Percentiles rank a stretch among this genome's conserved stretches.
phyloP scores from a whole-genome alignment of 2,329 filamentous ascomycete species.

The Penicillium griseofulvum region DNA sequence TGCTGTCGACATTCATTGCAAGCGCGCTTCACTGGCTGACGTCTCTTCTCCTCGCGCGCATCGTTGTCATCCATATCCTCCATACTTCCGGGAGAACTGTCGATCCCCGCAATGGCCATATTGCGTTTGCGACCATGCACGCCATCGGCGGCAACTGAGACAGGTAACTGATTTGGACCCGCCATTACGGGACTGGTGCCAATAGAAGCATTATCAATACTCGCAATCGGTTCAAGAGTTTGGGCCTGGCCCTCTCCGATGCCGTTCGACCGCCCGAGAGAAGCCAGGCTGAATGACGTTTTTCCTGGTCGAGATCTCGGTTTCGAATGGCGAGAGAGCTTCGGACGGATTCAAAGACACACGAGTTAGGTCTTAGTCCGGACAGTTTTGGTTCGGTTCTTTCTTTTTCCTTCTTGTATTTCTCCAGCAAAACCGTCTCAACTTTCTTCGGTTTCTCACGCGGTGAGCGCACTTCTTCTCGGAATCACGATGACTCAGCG shows the following conservation, averaged over 20 bases:
- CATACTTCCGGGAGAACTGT: constrained; percentile 48
- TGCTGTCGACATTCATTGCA: constrained; percentile 70
- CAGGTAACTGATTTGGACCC: constrained; percentile 32
- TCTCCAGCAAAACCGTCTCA: background rate
- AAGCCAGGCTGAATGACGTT: constrained; percentile 38
- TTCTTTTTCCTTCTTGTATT: background rate
- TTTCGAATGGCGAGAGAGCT: constrained; percentile 11
- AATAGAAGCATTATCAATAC: constrained; percentile 36
- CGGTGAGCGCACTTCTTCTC: constrained; percentile 6
- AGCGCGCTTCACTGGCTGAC: constrained; percentile 57
- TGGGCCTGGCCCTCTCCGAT: constrained; percentile 37
- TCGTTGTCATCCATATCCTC: constrained; percentile 47
- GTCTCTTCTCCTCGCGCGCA: constrained; percentile 43
- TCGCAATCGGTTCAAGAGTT: constrained; percentile 25
- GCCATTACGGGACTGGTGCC: constrained; percentile 39
- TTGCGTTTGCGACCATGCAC: constrained; percentile 44
- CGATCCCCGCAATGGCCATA: constrained; percentile 43
- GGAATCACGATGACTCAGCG: constrained; percentile 3
- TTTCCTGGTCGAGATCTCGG: constrained; percentile 14
- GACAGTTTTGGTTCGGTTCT: background rate
- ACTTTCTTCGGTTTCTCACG: background rate
- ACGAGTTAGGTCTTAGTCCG: background rate
- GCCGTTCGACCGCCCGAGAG: constrained; percentile 32
- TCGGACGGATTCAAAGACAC: background rate
- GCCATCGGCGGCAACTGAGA: constrained; percentile 30